Conservation (phyloP, 495 filamentous ascomycete species). For the Penicillium goetzii region DNA sequence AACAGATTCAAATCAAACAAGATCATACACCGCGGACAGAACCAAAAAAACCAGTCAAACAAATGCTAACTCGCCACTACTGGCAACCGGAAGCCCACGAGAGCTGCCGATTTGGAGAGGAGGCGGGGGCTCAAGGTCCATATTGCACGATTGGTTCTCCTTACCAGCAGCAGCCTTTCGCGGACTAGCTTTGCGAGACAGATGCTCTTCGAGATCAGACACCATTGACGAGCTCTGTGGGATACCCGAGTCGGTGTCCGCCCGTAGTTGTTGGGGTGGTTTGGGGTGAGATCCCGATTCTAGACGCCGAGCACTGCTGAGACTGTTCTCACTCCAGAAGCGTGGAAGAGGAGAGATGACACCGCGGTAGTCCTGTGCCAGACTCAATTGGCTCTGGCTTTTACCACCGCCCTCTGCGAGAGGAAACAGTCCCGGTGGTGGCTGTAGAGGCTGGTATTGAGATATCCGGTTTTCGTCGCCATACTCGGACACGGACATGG, state of each 20-base stretch:
- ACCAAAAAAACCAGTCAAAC: constrained; percentile 26
- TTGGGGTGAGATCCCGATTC: constrained; percentile 30
- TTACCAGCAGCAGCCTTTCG: constrained; percentile 11
- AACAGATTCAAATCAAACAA: constrained; percentile 7
- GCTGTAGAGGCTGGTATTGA: constrained; percentile 33
- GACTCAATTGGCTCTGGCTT: constrained; percentile 43
- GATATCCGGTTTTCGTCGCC: constrained; percentile 40
- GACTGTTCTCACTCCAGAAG: constrained; percentile 47
- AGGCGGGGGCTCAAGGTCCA: constrained; percentile 25
- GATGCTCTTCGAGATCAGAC: constrained; percentile 34
- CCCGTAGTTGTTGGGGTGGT: constrained; percentile 3
- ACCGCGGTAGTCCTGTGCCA: constrained; percentile 47
- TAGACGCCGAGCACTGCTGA: constrained; percentile 33
- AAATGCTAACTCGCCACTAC: constrained; percentile 41
- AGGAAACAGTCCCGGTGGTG: constrained; percentile 30
- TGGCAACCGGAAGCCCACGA: constrained; percentile 32
- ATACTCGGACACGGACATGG: constrained; percentile 47
- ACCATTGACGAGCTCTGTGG: constrained; percentile 33
- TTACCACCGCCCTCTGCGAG: constrained; percentile 31
- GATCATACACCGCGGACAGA: constrained; percentile 5
- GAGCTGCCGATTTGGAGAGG: constrained; percentile 23
- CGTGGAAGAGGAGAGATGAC: constrained; percentile 49
- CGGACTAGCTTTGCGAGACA: constrained; percentile 29
- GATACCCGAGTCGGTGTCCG: constrained; percentile 19
- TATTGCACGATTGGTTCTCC: constrained; percentile 17